Percentiles rank a stretch among this genome's conserved stretches.
These are phyloP conservation scores for Gastroboletus turbinatus DNA, from an alignment of 1,284 basidiomycete genomes.

Conservation along the genomic window DNA sequence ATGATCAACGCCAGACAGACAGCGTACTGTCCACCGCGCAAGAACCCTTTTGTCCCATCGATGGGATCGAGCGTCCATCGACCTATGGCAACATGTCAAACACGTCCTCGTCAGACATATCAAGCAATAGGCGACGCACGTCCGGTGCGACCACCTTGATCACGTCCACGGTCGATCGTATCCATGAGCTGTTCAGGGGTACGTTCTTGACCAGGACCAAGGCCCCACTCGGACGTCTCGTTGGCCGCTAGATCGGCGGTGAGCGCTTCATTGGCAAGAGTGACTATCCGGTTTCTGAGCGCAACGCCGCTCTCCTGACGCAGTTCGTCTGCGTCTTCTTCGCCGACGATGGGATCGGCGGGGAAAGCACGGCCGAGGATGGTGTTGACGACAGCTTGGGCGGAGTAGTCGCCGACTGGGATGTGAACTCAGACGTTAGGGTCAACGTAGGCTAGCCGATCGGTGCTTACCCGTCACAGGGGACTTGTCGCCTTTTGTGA, in stretches of 20 bases:
- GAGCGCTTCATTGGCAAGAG: constrained; percentile 85
- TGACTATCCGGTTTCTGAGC: constrained; percentile 72
- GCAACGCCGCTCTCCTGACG: constrained; percentile 50
- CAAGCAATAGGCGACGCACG: constrained; percentile 51
- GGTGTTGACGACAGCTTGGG: constrained; percentile 86
- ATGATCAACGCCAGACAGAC: constrained; percentile 93
- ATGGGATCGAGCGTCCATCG: constrained; percentile 94
- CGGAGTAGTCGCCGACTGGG: constrained; percentile 86
- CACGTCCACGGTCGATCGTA: constrained; percentile 85
- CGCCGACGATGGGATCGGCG: constrained; percentile 87
- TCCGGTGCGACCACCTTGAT: constrained; percentile 75
- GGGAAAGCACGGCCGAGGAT: constrained; percentile 81
- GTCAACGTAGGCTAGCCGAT: too few species aligned
- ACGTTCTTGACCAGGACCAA: constrained; percentile 55
- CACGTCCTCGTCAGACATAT: background rate
- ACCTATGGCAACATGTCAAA: constrained; percentile 40
- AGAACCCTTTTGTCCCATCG: constrained; percentile 93
- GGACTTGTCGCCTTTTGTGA: constrained; percentile 92
- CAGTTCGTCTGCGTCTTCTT: constrained; percentile 90
- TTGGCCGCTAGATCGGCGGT: constrained; percentile 50
- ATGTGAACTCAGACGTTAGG: background rate
- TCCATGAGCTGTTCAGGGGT: constrained; percentile 67
- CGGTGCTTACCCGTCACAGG: constrained; percentile 82
- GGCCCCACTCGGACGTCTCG: constrained; percentile 60
- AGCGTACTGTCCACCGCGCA: constrained; percentile 95